These are phyloP conservation scores for Thozetella sp. DNA, from an alignment of 495 filamentous ascomycete species.

Conservation along the genomic window DNA sequence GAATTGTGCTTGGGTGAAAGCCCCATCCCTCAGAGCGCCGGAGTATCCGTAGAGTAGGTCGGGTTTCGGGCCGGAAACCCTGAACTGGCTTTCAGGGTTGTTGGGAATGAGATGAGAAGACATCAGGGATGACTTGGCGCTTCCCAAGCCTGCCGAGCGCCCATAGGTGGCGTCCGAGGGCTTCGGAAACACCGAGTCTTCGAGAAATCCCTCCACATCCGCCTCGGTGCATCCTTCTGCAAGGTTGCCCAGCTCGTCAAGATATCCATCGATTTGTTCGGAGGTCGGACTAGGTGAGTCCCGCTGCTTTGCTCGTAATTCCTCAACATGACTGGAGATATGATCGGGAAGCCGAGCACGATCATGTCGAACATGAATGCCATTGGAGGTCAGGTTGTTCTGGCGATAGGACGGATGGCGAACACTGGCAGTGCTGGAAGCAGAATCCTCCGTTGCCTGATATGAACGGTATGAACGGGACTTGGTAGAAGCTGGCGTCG, in stretches of 20 bases:
- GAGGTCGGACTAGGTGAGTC: constrained; percentile 13
- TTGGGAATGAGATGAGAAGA: constrained; percentile 8
- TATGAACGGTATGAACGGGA: constrained; percentile 17
- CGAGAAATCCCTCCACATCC: constrained; percentile 8
- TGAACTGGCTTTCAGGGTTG: constrained; percentile 11
- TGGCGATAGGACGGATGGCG: constrained; percentile 15
- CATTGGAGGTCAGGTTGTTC: constrained; percentile 15
- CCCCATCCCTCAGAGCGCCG: constrained; percentile 4
- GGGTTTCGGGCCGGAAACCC: constrained; percentile 8
- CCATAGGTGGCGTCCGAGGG: constrained; percentile 5
- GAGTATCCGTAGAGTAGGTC: constrained; percentile 9
- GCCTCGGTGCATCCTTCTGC: constrained; percentile 4
- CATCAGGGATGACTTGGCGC: constrained; percentile 6
- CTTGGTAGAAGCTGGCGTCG: constrained; percentile 21
- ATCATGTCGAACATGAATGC: constrained; percentile 13
- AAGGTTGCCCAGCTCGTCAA: constrained; percentile 2
- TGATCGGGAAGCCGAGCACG: constrained; percentile 10
- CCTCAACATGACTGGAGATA: constrained; percentile 13
- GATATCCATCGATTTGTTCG: constrained; percentile 13
- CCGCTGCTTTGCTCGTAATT: constrained; percentile 14
- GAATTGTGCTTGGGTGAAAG: constrained; percentile 10
- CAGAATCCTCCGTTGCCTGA: constrained; percentile 13
- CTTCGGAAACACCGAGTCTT: constrained; percentile 7
- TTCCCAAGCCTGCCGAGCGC: constrained; percentile 7
- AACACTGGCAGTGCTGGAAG: constrained; percentile 9